Evolutionary conservation across 176 grass and related monocot species (phyloP), one percentile per base, ranked within the genome.

Genomic region (Oryza brachyantha): DNA sequence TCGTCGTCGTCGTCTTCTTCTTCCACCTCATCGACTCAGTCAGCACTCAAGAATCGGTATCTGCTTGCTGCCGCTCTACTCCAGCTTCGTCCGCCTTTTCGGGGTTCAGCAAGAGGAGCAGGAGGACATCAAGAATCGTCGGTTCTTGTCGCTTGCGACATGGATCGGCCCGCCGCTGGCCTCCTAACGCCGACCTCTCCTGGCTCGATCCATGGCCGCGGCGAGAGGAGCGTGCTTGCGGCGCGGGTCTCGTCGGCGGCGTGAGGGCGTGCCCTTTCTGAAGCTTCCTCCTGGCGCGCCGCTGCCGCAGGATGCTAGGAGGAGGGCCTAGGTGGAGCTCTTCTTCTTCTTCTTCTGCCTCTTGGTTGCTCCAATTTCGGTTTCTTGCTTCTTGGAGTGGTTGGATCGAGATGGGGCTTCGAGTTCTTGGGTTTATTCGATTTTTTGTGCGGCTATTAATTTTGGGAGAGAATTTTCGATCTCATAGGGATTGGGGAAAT

Each of bases 121-220:
- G 1, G 69, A 16, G 9, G 4, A 19, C 14, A 55, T 3, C 22
- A 22, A 7, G 32, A 48, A 87, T 32, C 19, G 29, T 54, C 46
- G 10, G 61, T 3, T 10, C 11, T 7, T 14, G 13, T 29, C 27
- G 11, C 6, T 34, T 36, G 11, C 17, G 1, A 14, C 16, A 87
- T 76, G 78, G 54, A 71, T 65, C 65, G 55, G 55, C 28, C 10
- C 35, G 42, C 37, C 22, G 57, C 61, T 22, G 59, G 34, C 5
- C 60, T 79, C 59, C 60, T 77, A 63, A 50, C 62, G 84, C 55
- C 2, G 21, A 52, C 19, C 64, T 38, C 36, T 62, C 41, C 36
- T 21, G 66, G 10, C 59, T 71, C 43, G 43, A 87, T 77, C 79
- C 57, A 60, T 55, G 39, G 11, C 13, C 73, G 5, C 41, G 26